Base-by-base conservation (phyloP, 2,329 filamentous ascomycete species). In the Exophiala spinifera region DNA sequence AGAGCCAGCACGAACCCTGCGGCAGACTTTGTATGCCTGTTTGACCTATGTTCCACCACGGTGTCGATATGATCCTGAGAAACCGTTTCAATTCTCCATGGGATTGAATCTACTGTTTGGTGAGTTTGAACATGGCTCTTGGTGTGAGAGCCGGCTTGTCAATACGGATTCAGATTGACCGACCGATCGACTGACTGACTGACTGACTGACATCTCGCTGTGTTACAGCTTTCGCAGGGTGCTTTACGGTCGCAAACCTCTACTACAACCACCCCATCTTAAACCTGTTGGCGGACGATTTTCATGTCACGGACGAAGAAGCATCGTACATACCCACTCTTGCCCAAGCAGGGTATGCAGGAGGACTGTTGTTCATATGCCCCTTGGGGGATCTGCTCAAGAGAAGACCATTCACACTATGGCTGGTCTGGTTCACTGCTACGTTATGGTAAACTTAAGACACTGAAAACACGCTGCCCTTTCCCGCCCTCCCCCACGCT, bases 241-340 rank as follows among this genome's bases (percentile, higher is more conserved):
- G 83, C 4, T 84, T 89, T 61, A 89, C 86, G 0, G 88, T 91
- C 6, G 87, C 88, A 10, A 91, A 91, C 62, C 74, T 92, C 3
- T 92, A 92, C 72, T 91, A 92, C 70, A 88, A 81, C 55, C 88
- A 91, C 64, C 87, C 88, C 0, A 88, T 92, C 45, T 74, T 92
- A 15, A 89, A 90, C 65, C 81, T 87, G 49, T 77, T 94, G 37
- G 88, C 89, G 0, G 69, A 76, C 8, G 85, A 87, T 14, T 92
- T 94, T 64, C 65, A 79, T 47, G 84, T 92, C 47, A 79, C 77
- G 13, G 86, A 89, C 64, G 87, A 91, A 63, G 75, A 79, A 51
- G 82, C 88, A 0, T 76, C 81, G 3, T 71, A 82, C 46, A 83
- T 92, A 21, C 87, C 89, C 0, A 92, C 89, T 0, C 73, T 91